A percentile compares a stretch with the other conserved stretches of the same genome.
phyloP scores from a whole-genome alignment of 2,329 filamentous ascomycete species.

The Nigrospora sphaerica region DNA sequence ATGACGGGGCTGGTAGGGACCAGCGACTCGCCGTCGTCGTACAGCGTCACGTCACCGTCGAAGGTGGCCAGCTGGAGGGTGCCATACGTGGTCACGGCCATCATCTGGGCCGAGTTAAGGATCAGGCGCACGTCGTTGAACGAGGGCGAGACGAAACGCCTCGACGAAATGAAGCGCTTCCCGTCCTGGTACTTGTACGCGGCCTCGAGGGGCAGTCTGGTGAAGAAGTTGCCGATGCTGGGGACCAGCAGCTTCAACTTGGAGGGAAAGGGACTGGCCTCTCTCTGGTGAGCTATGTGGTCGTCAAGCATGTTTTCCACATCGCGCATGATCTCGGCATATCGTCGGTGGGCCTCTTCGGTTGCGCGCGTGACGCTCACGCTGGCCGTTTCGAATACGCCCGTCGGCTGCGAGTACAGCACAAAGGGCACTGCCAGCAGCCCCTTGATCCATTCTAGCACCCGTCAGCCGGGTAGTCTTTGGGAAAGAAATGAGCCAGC shows the following conservation, averaged over 20 bases:
- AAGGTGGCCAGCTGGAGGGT: slow-evolving; percentile 84
- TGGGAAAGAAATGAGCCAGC: too few species aligned
- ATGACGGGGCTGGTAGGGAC: slow-evolving; percentile 73
- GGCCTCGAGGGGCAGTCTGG: slow-evolving; percentile 74
- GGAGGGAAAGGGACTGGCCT: slow-evolving; percentile 62
- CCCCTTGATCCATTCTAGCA: slow-evolving; percentile 88
- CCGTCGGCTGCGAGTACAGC: slow-evolving; percentile 88
- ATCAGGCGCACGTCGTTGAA: slow-evolving; percentile 95
- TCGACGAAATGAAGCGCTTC: slow-evolving; percentile 77
- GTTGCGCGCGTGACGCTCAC: slow-evolving; percentile 65
- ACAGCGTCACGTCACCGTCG: slow-evolving; percentile 94
- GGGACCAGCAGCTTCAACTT: slow-evolving; percentile 92
- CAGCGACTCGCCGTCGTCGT: slow-evolving; percentile 80
- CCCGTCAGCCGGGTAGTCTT: background rate
- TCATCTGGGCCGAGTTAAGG: slow-evolving; percentile 89
- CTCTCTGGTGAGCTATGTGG: slow-evolving; percentile 64
- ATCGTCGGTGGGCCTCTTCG: slow-evolving; percentile 74
- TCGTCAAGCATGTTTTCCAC: slow-evolving; percentile 88
- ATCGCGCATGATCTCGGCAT: slow-evolving; percentile 91
- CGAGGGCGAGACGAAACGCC: slow-evolving; percentile 88
- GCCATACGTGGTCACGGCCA: slow-evolving; percentile 73
- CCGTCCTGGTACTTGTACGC: slow-evolving; percentile 88
- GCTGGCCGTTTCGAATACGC: slow-evolving; percentile 66
- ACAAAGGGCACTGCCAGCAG: slow-evolving; percentile 94
- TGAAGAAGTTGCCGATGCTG: slow-evolving; percentile 90